Evolutionary conservation across 78 protist genomes (phyloP), one percentile per base, ranked within the genome.

Genomic region (Dictyostelium capitatum): DNA sequence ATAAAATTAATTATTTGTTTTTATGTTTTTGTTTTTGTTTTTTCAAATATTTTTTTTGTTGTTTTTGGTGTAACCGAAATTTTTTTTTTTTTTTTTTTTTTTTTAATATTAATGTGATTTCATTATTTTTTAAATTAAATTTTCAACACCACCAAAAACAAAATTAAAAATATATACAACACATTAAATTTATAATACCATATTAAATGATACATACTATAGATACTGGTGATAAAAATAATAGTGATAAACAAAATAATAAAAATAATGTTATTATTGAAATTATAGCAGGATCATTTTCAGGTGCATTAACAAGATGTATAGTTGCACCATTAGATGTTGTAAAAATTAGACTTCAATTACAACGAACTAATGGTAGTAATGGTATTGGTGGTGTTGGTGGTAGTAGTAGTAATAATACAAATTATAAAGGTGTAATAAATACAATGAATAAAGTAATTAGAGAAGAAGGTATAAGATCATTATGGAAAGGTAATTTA

Each of bases 401-500:
- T 59, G 8, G 25, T 41, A 59, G 1, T 46, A 53, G 0, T n/a
- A 0, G 0, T 2, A 25, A 14, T n/a, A n/a, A 19, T 7, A 12
- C 28, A 9, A 46, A 77, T 10, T 87, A 87, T 50, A 59, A 51
- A 17, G 93, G 93, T 87, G 78, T 87, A 14, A 1, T 47, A 15
- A 32, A 87, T 4, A 50, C 93, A n/a, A 11, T 77, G n/a, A 20
- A 1, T 15, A 77, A 15, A 0, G 80, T 87, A 12, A 20, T 70
- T 12, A 80, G 54, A 8, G 84, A 87, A 23, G 93, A 87, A 10
- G 93, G 93, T 17, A 17, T 59, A 1, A 51, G 72, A 25, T 54
- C 93, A 32, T 75, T 87, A 10, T 87, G 93, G 93, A 87, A 87
- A 65, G 93, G 93, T 48, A 87, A 87, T 50, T 50, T 87, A 2